phyloP scores from a whole-genome alignment of 1,284 basidiomycete species.

The Kalmanozyma brasiliensis region DNA sequence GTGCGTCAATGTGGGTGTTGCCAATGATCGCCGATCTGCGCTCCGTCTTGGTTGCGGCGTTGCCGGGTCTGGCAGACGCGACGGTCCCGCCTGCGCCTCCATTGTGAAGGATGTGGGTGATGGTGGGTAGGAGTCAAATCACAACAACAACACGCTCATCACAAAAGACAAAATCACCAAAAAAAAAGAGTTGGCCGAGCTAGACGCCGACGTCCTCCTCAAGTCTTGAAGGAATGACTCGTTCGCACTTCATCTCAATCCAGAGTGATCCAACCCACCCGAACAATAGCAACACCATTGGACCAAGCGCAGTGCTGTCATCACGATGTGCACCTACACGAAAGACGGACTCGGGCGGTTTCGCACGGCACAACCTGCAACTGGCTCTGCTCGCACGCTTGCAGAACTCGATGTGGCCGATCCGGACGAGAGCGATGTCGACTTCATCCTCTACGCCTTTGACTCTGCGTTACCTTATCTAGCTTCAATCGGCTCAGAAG shows the following conservation, averaged over 20 bases:
- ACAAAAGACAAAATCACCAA: background rate
- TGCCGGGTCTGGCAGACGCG: slow-evolving; percentile 2
- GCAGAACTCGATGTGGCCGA: slow-evolving; percentile 17
- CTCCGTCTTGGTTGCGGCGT: slow-evolving; percentile 9
- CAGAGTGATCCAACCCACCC: too few relatives aligned
- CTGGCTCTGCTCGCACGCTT: slow-evolving; percentile 1
- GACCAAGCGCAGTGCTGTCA: too few relatives aligned
- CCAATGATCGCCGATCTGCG: slow-evolving; percentile 7
- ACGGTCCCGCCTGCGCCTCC: slow-evolving; percentile 11
- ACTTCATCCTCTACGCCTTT: slow-evolving; percentile 40
- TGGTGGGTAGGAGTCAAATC: slow-evolving; percentile 6
- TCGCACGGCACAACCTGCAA: slow-evolving; percentile 25
- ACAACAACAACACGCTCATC: background rate
- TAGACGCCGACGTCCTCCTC: slow-evolving; percentile 3
- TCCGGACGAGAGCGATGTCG: slow-evolving; percentile 35
- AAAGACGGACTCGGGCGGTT: background rate
- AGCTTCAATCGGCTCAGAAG: slow-evolving; percentile 45
- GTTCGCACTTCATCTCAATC: background rate
- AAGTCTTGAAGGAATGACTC: too few relatives aligned
- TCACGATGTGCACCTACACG: slow-evolving; percentile 9
- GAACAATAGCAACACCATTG: too few relatives aligned
- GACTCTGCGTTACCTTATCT: slow-evolving; percentile 50
- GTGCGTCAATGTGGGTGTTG: slow-evolving; percentile 28
- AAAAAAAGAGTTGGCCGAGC: background rate
- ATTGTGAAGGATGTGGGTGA: slow-evolving; percentile 1